These are phyloP conservation scores for Lactarius indigo DNA, from an alignment of 768 basidiomycete genomes.

Conservation along the genomic window DNA sequence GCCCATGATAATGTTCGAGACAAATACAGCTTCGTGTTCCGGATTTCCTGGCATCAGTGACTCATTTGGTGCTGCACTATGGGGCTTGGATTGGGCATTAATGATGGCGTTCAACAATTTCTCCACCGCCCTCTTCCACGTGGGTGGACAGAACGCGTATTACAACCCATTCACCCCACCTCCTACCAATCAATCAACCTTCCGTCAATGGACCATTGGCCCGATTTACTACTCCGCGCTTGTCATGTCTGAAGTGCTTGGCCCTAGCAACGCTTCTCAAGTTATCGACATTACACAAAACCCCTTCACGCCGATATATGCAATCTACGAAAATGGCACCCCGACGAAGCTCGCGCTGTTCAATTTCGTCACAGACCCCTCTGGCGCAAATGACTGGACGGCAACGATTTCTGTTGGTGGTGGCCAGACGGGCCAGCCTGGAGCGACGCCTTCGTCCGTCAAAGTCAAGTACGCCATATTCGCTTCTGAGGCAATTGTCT, in stretches of 20 bases:
- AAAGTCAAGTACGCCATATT: slow-evolving; percentile 47
- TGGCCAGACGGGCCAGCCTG: slow-evolving; percentile 38
- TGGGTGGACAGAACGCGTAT: slow-evolving; percentile 61
- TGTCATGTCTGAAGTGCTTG: slow-evolving; percentile 66
- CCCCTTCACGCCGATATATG: slow-evolving; percentile 57
- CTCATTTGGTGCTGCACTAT: slow-evolving; percentile 51
- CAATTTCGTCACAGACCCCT: slow-evolving; percentile 65
- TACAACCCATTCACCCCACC: slow-evolving; percentile 56
- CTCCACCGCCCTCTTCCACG: slow-evolving; percentile 43
- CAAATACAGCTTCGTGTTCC: slow-evolving; percentile 51
- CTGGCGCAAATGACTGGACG: slow-evolving; percentile 51
- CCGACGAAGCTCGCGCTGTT: slow-evolving; percentile 63
- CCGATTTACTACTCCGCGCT: slow-evolving; percentile 72
- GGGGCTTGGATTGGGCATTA: slow-evolving; percentile 51
- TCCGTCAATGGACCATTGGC: slow-evolving; percentile 70
- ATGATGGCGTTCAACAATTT: slow-evolving; percentile 50
- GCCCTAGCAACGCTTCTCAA: slow-evolving; percentile 58
- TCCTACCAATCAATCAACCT: slow-evolving; percentile 51
- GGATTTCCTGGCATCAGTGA: slow-evolving; percentile 54
- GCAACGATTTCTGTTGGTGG: slow-evolving; percentile 49
- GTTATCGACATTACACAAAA: slow-evolving; percentile 63
- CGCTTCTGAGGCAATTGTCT: background rate
- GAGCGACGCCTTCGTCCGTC: slow-evolving; percentile 43
- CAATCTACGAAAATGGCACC: slow-evolving; percentile 67
- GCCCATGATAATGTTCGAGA: slow-evolving; percentile 56